These are phyloP conservation scores for Prunus mira DNA, from an alignment of 306 rosid species.

Conservation along the genomic window DNA sequence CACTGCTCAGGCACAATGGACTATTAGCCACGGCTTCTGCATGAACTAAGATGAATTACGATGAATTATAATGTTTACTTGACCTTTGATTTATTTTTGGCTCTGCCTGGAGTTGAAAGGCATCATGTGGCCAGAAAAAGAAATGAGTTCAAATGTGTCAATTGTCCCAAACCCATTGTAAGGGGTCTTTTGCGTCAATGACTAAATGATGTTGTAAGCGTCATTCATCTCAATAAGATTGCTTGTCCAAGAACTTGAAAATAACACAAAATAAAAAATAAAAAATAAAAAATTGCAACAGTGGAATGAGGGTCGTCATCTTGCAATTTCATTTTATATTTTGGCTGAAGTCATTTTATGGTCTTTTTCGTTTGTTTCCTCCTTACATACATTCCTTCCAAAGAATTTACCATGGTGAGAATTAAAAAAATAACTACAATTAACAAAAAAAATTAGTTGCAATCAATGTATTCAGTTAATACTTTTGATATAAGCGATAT, in stretches of 20 bases:
- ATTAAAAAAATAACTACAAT: too few relatives aligned
- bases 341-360: too few relatives aligned
- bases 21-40: constrained; percentile 43
- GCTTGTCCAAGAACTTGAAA: background rate
- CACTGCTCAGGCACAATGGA: constrained; percentile 93
- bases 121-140: too few relatives aligned
- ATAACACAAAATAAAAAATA: background rate
- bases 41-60: constrained; percentile 30
- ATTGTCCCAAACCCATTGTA: background rate
- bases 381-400: too few relatives aligned
- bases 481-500: too few relatives aligned
- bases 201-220: background rate
- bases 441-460: too few relatives aligned
- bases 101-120: background rate
- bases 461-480: too few relatives aligned
- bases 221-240: background rate
- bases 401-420: too few relatives aligned
- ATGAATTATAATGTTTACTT: background rate
- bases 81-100: background rate
- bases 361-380: background rate
- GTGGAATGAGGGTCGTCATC: background rate
- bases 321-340: background rate
- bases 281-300: too few relatives aligned
- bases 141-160: background rate
- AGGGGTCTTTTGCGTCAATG: background rate